A percentile compares a stretch with the other conserved stretches of the same genome.
phyloP scores from a whole-genome alignment of 352 stramenopile genomes.

The Blastocystis sp. region DNA sequence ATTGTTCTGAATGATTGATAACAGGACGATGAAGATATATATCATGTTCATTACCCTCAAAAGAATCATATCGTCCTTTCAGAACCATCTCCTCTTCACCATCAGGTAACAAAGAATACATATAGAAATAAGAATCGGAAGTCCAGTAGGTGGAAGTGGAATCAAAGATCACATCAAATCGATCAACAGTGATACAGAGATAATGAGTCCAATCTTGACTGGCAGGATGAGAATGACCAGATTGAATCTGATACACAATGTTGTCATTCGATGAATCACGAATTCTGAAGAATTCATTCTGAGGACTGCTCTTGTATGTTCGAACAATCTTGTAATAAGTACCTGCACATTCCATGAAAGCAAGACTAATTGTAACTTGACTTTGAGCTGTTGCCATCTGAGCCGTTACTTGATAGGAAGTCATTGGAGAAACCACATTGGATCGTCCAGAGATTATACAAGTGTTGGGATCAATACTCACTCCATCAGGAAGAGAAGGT shows the following conservation, averaged over 20 bases:
- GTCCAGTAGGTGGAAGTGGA: not conserved
- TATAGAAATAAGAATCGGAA: not conserved
- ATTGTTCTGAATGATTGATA: not conserved
- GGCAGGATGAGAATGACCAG: not conserved
- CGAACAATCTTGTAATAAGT: constrained; percentile 1
- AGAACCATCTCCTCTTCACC: not conserved
- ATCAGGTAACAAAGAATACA: not conserved
- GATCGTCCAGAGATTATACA: not conserved
- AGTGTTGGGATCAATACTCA: not conserved
- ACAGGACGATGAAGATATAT: not conserved
- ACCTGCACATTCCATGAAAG: not conserved
- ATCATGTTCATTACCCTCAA: not conserved
- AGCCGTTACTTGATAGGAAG: constrained; percentile 2
- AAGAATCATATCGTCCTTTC: not conserved
- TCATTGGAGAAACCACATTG: not conserved
- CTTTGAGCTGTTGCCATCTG: not conserved
- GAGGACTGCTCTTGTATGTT: constrained; percentile 24
- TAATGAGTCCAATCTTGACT: not conserved
- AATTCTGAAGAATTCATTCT: not conserved
- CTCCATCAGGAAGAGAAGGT: not conserved
- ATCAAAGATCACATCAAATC: not conserved
- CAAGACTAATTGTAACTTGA: not conserved
- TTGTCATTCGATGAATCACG: not conserved
- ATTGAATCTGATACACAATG: not conserved
- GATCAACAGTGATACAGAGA: not conserved